A percentile compares a stretch with the other conserved stretches of the same genome.
Evolutionary conservation across 208 protist genomes (phyloP).

Genomic region (Wallacemonas sp.): DNA sequence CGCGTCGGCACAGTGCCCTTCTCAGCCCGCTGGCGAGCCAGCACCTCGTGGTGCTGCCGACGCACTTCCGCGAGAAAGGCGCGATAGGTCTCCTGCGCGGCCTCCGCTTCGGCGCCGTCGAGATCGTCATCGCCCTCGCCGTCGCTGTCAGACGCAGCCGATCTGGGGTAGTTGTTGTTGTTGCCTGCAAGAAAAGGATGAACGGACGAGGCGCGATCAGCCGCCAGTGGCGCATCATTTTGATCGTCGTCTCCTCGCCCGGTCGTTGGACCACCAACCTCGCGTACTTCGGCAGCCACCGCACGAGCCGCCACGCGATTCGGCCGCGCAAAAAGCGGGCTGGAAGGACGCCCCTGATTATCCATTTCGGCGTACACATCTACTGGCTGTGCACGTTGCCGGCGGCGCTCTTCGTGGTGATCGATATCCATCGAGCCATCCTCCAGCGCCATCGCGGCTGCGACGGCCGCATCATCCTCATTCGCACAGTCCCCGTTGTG

Average conservation of each 20-base stretch:
- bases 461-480: too few species aligned
- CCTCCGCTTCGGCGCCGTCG: neutral
- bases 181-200: neutral
- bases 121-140: neutral
- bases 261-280: too few species aligned
- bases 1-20: constrained; percentile 4
- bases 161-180: too few species aligned
- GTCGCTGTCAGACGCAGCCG: too few species aligned
- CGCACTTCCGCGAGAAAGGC: constrained; percentile 36
- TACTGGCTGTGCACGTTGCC: constrained; percentile 3
- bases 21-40: constrained; percentile 26
- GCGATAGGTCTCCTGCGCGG: constrained; percentile 7
- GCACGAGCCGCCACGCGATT: too few species aligned
- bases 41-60: constrained; percentile 43
- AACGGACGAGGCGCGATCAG: neutral
- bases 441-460: neutral
- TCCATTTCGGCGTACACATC: constrained; percentile 5
- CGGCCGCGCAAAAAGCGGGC: neutral
- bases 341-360: neutral
- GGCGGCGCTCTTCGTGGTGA: neutral
- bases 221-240: too few species aligned
- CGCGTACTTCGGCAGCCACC: too few species aligned
- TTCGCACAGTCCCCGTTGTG: too few species aligned
- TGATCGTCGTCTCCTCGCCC: too few species aligned
- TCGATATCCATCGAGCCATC: constrained; percentile 7